Base-by-base conservation (phyloP, 805 yeast genomes). In the Metschnikowia anglica region DNA sequence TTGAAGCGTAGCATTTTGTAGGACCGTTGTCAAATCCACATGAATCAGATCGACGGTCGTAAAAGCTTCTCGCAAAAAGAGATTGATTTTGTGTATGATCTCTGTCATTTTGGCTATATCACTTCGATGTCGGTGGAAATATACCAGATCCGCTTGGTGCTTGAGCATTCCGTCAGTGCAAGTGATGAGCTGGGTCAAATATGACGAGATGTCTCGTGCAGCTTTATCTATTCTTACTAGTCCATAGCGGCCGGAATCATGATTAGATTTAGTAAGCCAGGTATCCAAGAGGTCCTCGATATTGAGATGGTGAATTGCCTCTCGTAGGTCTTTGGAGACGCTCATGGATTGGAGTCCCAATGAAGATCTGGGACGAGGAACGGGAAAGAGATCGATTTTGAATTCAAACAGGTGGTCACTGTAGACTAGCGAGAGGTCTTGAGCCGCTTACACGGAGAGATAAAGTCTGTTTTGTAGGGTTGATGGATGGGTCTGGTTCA, bases 151-250 rank as follows among this genome's bases (percentile, higher is more conserved):
- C 5, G 13, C 24, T 12, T 24, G n/a, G 7, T 24, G 20, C n/a
- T 41, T 23, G 12, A 41, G 23, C 17, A 12, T 18, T 10, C 17
- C 23, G 15, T 24, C 31, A 12, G 19, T 21, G 17, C 36, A 24
- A 12, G 33, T 7, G 23, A 23, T 15, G 21, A 64, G 37, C 25
- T 53, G 57, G 25, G 42, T 39, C 34, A 68, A 46, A 45, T 59
- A 62, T 17, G 41, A 41, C n/a, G 54, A 51, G 19, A 66, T 55
- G 29, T 59, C 66, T n/a, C 55, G 65, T 12, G 63, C 46, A 2
- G 58, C 51, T 28, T 60, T 61, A 43, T 58, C 57, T 16, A 37
- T 16, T 27, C 27, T 31, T 15, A 37, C 19, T 15, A 21, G n/a
- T 8, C 37, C 41, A 37, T 32, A 37, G 25, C 26, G 31, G 21